phyloP scores from a whole-genome alignment of 306 rosid species.

The Myrica gale region DNA sequence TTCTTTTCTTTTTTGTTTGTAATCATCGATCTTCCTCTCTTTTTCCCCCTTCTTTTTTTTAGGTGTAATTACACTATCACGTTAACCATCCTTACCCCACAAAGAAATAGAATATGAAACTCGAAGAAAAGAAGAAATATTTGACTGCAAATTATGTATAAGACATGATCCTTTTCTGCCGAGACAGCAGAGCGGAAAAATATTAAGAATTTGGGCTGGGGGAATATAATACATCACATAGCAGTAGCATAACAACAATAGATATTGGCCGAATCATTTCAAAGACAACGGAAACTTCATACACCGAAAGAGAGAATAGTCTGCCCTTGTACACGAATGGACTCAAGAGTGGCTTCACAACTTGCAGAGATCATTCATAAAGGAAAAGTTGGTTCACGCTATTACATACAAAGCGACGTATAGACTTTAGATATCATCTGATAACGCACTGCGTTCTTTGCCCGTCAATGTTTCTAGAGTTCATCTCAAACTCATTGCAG shows the following conservation, averaged over 20 bases:
- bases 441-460: constrained; percentile 33
- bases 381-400: constrained; percentile 13
- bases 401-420: constrained; percentile 17
- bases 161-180: neutral
- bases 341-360: constrained; percentile 12
- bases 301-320: neutral
- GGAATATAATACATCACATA: neutral
- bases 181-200: neutral
- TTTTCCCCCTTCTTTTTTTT: too few species aligned
- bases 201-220: neutral
- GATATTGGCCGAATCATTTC: neutral
- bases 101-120: neutral
- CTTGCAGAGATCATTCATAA: constrained; percentile 27
- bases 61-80: neutral
- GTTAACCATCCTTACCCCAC: neutral
- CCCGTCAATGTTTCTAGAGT: constrained; percentile 15
- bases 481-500: constrained; percentile 79
- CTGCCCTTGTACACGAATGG: neutral
- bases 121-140: neutral
- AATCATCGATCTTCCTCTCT: neutral
- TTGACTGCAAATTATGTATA: neutral
- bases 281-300: neutral
- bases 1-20: too few species aligned
- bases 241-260: neutral
- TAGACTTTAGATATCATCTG: constrained; percentile 31